A percentile compares a stretch with the other conserved stretches of the same genome.
These are phyloP conservation scores for Nelumbo lutea DNA, from an alignment of 164 flowering plant species.

Conservation along the genomic window DNA sequence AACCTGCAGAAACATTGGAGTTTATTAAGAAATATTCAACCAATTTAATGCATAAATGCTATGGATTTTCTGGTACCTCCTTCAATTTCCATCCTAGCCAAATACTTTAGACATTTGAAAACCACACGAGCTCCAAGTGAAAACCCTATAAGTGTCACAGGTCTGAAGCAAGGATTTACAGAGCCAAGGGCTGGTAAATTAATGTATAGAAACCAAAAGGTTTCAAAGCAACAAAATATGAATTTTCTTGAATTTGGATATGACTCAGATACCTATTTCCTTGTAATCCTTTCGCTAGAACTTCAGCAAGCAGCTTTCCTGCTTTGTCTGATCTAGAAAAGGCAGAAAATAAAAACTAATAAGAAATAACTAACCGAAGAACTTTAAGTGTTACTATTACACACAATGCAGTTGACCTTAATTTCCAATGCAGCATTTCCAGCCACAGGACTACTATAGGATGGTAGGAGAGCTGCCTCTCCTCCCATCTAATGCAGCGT, in stretches of 20 bases:
- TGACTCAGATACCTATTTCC: constrained; percentile 67
- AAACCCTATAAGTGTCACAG: constrained; percentile 89
- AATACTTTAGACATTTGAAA: constrained; percentile 77
- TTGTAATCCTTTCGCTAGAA: constrained; percentile 71
- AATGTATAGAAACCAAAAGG: too few relatives aligned
- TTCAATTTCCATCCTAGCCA: constrained; percentile 49
- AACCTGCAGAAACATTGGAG: constrained; percentile 38
- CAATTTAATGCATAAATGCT: constrained; percentile 1
- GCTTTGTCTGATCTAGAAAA: constrained; percentile 84
- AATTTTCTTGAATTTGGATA: neutral
- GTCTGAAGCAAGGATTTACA: constrained; percentile 46
- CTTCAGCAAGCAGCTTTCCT: constrained; percentile 90
- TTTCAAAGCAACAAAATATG: too few relatives aligned
- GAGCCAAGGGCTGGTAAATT: constrained; percentile 3
- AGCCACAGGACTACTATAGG: neutral
- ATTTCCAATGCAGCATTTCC: neutral
- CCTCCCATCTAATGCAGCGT: constrained; percentile 1
- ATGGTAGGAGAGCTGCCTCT: neutral
- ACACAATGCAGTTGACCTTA: too few relatives aligned
- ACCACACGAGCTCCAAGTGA: constrained; percentile 96
- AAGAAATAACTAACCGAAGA: neutral
- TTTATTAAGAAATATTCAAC: constrained; percentile 5
- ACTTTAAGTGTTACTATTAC: too few relatives aligned
- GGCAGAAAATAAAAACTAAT: neutral
- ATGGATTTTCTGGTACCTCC: neutral